Evolutionary conservation across 2,329 filamentous ascomycete species (phyloP), one percentile per base, ranked within the genome.

Genomic region (Apiospora phragmitis): DNA sequence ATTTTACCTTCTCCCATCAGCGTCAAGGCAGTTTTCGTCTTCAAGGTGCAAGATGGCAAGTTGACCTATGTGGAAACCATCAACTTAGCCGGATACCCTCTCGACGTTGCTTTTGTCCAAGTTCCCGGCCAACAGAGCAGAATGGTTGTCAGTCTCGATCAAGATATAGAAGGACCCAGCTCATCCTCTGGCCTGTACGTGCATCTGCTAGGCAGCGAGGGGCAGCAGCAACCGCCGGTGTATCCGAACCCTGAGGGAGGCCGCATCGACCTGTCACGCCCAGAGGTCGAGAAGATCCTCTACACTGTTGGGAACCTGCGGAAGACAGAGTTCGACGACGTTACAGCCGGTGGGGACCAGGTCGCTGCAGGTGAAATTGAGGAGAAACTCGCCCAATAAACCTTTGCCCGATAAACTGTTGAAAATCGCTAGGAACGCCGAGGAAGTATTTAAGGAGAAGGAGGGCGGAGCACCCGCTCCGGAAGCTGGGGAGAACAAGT

Each of bases 1-100:
- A 21, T 38, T 38, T 38, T 12, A 49, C 21, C 26, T 35, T 62
- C 32, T 12, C 32, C 18, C 11, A 62, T 4, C 73, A 90, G 86
- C 45, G 78, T 88, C 69, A 87, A 90, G 71, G 92, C 87, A 51
- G 81, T 97, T 11, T 90, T 95, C 79, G 82, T 88, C 70, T 93
- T 92, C 82, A 81, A 82, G n/a, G 83, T 92, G 47, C 16, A 78
- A 75, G 7, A 79, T 79, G n/a, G 72, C 78, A 1, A 79, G 87
- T 83, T 94, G 51, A 79, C 82, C 11, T 83, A 87, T 72, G 79
- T 80, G 9, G 81, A 85, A 65, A 86, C 85, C 68, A 76, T 94
- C 69, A 79, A 83, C 49, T 79, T 94, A 5, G 83, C 85, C 2
- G 92, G 92, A 9, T 94, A 93, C 75, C 87, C 90, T 0, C 86